Percentiles rank a stretch among this genome's conserved stretches.
phyloP scores from a whole-genome alignment of 345 rosid genomes.

The Euphorbia pulcherrima region DNA sequence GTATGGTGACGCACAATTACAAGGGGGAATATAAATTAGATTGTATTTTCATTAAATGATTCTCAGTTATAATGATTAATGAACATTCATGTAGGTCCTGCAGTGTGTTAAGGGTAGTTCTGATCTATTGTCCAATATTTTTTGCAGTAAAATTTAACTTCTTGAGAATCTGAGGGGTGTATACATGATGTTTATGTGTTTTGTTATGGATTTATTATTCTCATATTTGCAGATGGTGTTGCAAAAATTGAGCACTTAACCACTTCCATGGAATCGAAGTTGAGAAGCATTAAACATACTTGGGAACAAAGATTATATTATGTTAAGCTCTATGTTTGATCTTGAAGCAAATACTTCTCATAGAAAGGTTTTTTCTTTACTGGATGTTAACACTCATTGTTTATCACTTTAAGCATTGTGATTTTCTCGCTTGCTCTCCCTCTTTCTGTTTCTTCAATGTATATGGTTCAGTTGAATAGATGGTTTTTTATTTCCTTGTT shows the following conservation, averaged over 20 bases:
- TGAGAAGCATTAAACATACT: slow-evolving; percentile 63
- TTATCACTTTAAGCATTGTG: not conserved
- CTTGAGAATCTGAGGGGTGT: not conserved
- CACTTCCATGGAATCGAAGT: slow-evolving; percentile 60
- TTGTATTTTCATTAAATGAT: not conserved
- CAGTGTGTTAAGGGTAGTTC: not conserved
- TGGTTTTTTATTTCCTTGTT: slow-evolving; percentile 20
- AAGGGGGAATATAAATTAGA: not conserved
- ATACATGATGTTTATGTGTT: not conserved
- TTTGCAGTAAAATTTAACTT: not conserved
- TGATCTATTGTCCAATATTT: not conserved
- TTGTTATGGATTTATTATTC: slow-evolving; percentile 4
- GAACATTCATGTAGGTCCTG: not conserved
- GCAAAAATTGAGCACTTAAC: slow-evolving; percentile 30
- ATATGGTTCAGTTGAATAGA: not conserved
- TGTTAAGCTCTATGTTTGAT: slow-evolving; percentile 30
- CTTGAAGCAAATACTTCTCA: slow-evolving; percentile 53
- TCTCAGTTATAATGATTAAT: not conserved
- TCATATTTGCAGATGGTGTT: slow-evolving; percentile 35
- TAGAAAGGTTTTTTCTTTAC: slow-evolving; percentile 58
- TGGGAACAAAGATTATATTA: slow-evolving; percentile 31
- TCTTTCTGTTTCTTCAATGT: not conserved
- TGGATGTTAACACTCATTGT: not conserved
- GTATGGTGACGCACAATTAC: not conserved
- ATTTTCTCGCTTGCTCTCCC: slow-evolving; percentile 4